phyloP scores from a whole-genome alignment of 208 protist species.

The Leishmania arabica region DNA sequence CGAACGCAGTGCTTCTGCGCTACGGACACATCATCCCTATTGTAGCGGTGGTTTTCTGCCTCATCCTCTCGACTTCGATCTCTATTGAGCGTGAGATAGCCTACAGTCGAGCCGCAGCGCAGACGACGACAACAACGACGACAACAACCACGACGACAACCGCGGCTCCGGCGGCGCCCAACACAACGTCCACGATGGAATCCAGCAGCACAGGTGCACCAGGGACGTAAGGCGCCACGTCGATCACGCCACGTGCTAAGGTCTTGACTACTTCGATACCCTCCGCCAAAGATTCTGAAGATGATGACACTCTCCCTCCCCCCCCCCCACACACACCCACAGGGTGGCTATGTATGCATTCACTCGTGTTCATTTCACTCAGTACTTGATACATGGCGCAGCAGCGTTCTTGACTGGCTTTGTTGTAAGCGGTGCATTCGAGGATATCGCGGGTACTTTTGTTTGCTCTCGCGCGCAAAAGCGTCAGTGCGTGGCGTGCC shows the following conservation, averaged over 20 bases:
- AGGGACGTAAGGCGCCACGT: not conserved
- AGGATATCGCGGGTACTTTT: not conserved
- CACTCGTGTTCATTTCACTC: not conserved
- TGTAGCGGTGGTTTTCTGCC: constrained; percentile 31
- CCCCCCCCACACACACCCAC: not conserved
- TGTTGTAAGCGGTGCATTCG: not conserved
- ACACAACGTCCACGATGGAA: not conserved
- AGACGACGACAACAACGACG: constrained; percentile 8
- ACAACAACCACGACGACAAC: constrained; percentile 11
- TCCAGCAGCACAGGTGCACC: not conserved
- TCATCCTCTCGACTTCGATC: constrained; percentile 36
- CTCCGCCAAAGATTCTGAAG: not conserved
- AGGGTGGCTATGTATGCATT: not conserved
- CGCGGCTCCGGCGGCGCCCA: not conserved
- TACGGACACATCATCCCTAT: constrained; percentile 49
- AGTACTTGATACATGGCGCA: not conserved
- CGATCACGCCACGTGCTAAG: not conserved
- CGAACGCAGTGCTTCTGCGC: constrained; percentile 34
- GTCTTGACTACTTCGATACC: not conserved
- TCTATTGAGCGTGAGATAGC: constrained; percentile 36
- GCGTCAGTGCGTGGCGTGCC: not conserved
- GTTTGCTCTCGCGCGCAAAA: not conserved
- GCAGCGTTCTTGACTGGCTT: not conserved
- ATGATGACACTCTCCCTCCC: not conserved
- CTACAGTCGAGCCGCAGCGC: constrained; percentile 3